These are phyloP conservation scores for Nemania bipapillata DNA, from an alignment of 2,329 filamentous ascomycete species.

Conservation along the genomic window DNA sequence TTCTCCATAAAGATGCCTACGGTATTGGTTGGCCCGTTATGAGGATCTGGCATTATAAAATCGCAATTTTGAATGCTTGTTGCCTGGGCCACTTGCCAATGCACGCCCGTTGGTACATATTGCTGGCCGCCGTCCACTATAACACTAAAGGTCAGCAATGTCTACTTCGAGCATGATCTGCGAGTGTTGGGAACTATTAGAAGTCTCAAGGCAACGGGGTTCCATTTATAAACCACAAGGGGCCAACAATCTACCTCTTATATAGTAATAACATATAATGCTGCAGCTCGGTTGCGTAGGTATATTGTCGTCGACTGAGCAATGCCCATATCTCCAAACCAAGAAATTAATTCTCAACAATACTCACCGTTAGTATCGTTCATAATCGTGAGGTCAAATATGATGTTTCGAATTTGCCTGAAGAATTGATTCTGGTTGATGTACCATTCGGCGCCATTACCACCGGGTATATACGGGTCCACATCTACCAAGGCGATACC, in stretches of 20 bases:
- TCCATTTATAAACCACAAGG: too few relatives aligned
- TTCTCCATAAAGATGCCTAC: constrained; percentile 12
- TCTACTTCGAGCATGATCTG: too few relatives aligned
- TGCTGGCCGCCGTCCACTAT: background rate
- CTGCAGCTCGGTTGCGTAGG: too few relatives aligned
- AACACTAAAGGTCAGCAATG: too few relatives aligned
- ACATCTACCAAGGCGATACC: constrained; percentile 69
- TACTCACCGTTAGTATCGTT: background rate
- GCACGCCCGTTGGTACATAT: background rate
- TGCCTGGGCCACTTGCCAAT: constrained; percentile 17
- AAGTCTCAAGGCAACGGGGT: too few relatives aligned
- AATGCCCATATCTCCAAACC: too few relatives aligned
- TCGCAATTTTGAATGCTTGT: background rate
- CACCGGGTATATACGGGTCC: constrained; percentile 56
- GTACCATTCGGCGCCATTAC: constrained; percentile 5
- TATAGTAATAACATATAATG: too few relatives aligned
- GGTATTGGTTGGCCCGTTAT: background rate
- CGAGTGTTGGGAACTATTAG: too few relatives aligned
- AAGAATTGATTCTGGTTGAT: constrained; percentile 13
- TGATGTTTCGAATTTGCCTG: constrained; percentile 7
- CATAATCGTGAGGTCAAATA: background rate
- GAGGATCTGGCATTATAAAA: background rate
- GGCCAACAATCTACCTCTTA: too few relatives aligned
- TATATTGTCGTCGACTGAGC: too few relatives aligned
- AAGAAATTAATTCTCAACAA: too few relatives aligned